Base-by-base conservation (phyloP, 2,329 filamentous ascomycete species). In the Aphanocladium album region DNA sequence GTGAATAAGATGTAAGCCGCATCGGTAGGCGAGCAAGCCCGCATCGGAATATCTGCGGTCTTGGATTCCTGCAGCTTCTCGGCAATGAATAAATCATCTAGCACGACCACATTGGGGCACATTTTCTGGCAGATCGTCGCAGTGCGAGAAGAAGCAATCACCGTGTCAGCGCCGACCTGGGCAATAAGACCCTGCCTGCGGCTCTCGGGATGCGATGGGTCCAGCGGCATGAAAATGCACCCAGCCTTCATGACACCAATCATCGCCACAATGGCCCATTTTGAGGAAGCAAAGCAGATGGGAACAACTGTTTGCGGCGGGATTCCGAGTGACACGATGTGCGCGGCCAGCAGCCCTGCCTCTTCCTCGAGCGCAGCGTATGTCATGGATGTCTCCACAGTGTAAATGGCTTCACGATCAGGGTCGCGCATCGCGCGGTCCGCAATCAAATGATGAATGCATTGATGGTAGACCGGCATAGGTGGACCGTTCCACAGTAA, bases 251-350 rank as follows among this genome's bases (percentile, higher is more conserved):
- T 56, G 17, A 56, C 41, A 8, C 37, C 53, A 33, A 56, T 46
- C 53, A 56, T 56, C 1, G 53, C 53, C 4, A 56, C 53, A 23
- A 56, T 56, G 7, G 53, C 53, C 53, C 53, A 56, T 9, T 45
- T 56, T 6, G 37, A 56, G 11, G 37, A 45, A 16, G 37, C 37
- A 16, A 56, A 56, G 23, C 53, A 56, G 6, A 56, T 45, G 4
- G 53, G 53, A 23, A 56, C 23, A 3, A 56, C 53, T 4, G 53
- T 45, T 19, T 45, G 50, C 30, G 50, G 50, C 12, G 50, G 30
- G 16, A 53, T 53, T 1, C 50, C 50, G 12, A 53, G 50, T 14
- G 30, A 53, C 3, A 37, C 50, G 14, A 53, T 53, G 11, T 53
- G 50, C 9, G 50, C 50, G 4, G 50, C 50, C 11, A 53, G 19